phyloP scores from a whole-genome alignment of 495 filamentous ascomycete genomes.

The Hyphodiscus hymeniophilus region DNA sequence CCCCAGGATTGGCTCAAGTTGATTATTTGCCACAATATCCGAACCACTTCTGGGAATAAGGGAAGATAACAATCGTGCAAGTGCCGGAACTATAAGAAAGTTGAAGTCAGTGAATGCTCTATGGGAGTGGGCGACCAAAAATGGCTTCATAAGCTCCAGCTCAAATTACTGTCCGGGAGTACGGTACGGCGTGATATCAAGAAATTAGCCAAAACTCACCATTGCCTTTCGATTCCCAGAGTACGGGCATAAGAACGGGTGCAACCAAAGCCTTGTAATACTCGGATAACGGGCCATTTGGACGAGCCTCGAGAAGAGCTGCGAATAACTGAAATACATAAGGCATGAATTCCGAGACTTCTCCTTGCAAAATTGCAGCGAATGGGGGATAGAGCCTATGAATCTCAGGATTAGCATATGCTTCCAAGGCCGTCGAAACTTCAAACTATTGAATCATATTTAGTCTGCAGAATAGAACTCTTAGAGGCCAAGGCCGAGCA shows the following conservation, averaged over 20 bases:
- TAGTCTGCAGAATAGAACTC: too few relatives aligned
- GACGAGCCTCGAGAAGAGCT: conserved; percentile 76
- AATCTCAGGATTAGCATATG: too few relatives aligned
- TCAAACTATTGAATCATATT: too few relatives aligned
- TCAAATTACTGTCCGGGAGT: too few relatives aligned
- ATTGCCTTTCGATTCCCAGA: conserved; percentile 90
- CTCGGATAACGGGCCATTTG: conserved; percentile 59
- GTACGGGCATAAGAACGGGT: conserved; percentile 61
- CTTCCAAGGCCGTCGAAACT: too few relatives aligned
- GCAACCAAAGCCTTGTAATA: conserved; percentile 69
- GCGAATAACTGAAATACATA: conserved; percentile 96
- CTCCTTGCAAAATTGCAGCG: conserved; percentile 61
- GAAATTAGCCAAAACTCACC: conserved; percentile 15
- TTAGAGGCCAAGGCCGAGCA: too few relatives aligned
- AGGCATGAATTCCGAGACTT: conserved; percentile 80
- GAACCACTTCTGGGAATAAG: conserved; percentile 69
- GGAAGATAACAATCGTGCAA: conserved; percentile 74
- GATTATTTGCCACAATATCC: conserved; percentile 64
- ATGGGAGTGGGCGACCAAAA: too few relatives aligned
- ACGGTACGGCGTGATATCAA: too few relatives aligned
- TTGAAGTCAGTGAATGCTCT: too few relatives aligned
- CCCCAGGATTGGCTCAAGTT: conserved; percentile 71
- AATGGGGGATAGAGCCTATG: conserved; percentile 55
- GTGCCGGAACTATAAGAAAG: conserved; percentile 54
- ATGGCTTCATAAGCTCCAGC: too few relatives aligned